phyloP scores from a whole-genome alignment of 352 stramenopile species.

The Phytophthora pini region DNA sequence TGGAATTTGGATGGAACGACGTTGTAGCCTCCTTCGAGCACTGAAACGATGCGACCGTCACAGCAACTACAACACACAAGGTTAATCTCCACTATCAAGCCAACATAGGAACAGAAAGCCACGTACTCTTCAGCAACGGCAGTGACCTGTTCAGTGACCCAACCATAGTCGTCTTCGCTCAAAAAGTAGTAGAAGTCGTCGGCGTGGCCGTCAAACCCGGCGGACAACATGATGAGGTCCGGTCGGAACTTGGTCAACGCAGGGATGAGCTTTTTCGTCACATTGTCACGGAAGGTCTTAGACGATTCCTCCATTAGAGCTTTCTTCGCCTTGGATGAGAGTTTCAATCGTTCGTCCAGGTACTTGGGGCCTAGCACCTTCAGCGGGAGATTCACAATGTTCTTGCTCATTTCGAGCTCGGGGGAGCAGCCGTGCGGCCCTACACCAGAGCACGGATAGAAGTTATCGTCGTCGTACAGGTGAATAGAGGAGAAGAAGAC shows the following conservation, averaged over 20 bases:
- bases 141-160: slow-evolving; percentile 84
- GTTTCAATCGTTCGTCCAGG: slow-evolving; percentile 62
- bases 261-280: slow-evolving; percentile 53
- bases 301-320: slow-evolving; percentile 58
- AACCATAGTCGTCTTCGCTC: slow-evolving; percentile 87
- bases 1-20: slow-evolving; percentile 59
- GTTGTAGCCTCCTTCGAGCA: slow-evolving; percentile 96
- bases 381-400: slow-evolving; percentile 66
- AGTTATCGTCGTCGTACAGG: slow-evolving; percentile 67
- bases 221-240: slow-evolving; percentile 75
- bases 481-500: slow-evolving; percentile 76
- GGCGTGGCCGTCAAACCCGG: slow-evolving; percentile 70
- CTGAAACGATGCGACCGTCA: slow-evolving; percentile 93
- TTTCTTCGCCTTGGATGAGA: slow-evolving; percentile 62
- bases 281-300: slow-evolving; percentile 50
- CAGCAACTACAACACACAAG: slow-evolving; percentile 62
- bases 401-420: slow-evolving; percentile 52
- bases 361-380: slow-evolving; percentile 59
- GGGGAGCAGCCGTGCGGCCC: slow-evolving; percentile 55
- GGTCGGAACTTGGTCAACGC: slow-evolving; percentile 55
- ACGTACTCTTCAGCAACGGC: slow-evolving; percentile 93
- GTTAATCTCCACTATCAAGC: not conserved
- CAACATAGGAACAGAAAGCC: not conserved
- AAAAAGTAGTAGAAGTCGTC: slow-evolving; percentile 82
- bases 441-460: slow-evolving; percentile 65